phyloP scores from a whole-genome alignment of 2,329 filamentous ascomycete species.

The Pseudocercospora musae region DNA sequence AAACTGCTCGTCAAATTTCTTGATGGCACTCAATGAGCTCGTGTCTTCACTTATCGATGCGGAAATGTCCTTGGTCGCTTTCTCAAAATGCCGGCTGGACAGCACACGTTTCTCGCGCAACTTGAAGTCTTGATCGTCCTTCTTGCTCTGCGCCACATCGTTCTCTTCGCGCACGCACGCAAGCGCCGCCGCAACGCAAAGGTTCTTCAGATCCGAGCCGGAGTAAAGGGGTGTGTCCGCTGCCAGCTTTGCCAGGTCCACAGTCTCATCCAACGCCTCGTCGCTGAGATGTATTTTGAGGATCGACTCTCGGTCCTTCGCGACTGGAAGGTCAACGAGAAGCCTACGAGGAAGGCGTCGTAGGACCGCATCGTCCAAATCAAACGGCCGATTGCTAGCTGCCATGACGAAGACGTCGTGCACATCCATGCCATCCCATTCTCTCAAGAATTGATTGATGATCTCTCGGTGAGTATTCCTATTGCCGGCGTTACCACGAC shows the following conservation, averaged over 20 bases:
- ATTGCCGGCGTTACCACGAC: conserved; percentile 63
- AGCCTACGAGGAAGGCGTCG: conserved; percentile 70
- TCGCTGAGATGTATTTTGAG: conserved; percentile 67
- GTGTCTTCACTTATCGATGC: conserved; percentile 94
- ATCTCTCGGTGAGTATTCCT: conserved; percentile 77
- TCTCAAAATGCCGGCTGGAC: conserved; percentile 70
- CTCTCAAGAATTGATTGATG: conserved; percentile 93
- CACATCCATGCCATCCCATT: conserved; percentile 88
- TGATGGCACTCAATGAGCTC: conserved; percentile 77
- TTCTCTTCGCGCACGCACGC: conserved; percentile 75
- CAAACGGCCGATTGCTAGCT: conserved; percentile 91
- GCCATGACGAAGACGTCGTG: conserved; percentile 93
- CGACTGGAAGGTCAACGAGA: conserved; percentile 68
- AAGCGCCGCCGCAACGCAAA: conserved; percentile 75
- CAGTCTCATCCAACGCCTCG: conserved; percentile 60
- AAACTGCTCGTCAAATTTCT: conserved; percentile 94
- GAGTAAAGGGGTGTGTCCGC: conserved; percentile 72
- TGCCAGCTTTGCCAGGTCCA: conserved; percentile 63
- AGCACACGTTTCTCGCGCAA: conserved; percentile 70
- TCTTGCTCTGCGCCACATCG: conserved; percentile 35
- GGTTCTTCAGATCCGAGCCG: conserved; percentile 78
- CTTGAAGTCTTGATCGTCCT: conserved; percentile 42
- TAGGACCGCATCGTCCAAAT: conserved; percentile 84
- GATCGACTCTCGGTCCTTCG: conserved; percentile 64
- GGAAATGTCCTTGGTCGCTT: conserved; percentile 80